Evolutionary conservation across 345 rosid genomes (phyloP), one percentile per base, ranked within the genome.

Genomic region (Limnanthes douglasii): DNA sequence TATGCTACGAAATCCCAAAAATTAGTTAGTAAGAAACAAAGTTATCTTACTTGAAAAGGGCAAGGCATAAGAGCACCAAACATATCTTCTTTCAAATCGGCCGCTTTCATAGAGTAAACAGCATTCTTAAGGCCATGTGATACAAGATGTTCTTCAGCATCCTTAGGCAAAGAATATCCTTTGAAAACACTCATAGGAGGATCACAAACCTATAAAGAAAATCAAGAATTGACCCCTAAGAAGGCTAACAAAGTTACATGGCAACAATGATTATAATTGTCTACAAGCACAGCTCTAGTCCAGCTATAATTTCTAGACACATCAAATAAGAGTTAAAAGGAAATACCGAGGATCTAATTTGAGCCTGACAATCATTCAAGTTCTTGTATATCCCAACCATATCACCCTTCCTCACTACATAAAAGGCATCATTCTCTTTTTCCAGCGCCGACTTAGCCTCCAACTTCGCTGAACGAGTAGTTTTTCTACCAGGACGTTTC

Each of bases 381-480:
- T 55, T 76, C 56, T 66, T 70, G 46, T 72, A 84, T 37, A 84
- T 68, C 18, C 92, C 95, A 39, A 77, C 75, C 22, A 72, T 26
- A 34, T 84, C 86, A 50, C 95, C 94, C 58, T 90, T 90, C 61
- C 95, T 40, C 41, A 90, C 92, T 16, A 90, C 74, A 24, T 65
- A 84, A 61, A 84, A 80, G 5, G 72, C 67, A 39, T 79, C 79
- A 14, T 74, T 76, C 31, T 70, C 84, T 27, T 60, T 49, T 13
- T 64, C 65, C 61, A 46, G 54, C 40, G 15, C 42, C 11, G 58
- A 38, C 28, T 48, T 41, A 38, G 48, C 43, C 21, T 39, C 54
- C 8, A 37, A 31, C 45, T 57, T 55, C 20, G n/a, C 54, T 8
- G 62, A 41, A 34, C 46, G 31, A 11, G 50, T n/a, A 21, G 47